Evolutionary conservation across 2,329 filamentous ascomycete species (phyloP).

Genomic region (Aspergillus sp.): DNA sequence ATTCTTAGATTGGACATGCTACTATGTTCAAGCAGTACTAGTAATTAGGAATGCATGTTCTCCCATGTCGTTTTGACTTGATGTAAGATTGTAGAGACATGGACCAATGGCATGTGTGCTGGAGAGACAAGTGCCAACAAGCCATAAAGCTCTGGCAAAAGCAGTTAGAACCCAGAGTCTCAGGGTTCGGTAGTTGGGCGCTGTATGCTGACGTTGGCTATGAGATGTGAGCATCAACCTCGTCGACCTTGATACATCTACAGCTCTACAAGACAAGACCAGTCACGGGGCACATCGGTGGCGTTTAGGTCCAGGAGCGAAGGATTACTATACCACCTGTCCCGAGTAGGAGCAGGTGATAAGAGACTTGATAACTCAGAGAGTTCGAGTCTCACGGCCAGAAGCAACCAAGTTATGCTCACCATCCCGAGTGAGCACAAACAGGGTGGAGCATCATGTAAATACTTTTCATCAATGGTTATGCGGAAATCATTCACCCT

Average conservation of each 20-base stretch:
- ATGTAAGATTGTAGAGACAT: no score
- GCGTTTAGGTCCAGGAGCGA: background rate
- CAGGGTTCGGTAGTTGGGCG: no score
- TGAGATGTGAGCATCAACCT: no score
- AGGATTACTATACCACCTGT: background rate
- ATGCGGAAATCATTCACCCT: conserved; percentile 60
- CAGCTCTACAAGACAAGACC: background rate
- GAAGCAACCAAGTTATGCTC: conserved; percentile 9
- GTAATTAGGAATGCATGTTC: no score
- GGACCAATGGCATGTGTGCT: no score
- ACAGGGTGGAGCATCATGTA: conserved; percentile 25
- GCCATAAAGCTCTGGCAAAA: no score
- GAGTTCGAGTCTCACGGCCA: conserved; percentile 15
- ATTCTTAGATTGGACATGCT: background rate
- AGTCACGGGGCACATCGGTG: background rate
- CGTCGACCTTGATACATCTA: background rate
- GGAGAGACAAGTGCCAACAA: no score
- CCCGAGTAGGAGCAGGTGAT: background rate
- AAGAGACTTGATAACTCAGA: conserved; percentile 3
- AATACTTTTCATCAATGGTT: conserved; percentile 58
- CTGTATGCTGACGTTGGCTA: no score
- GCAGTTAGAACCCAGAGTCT: no score
- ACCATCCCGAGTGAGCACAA: conserved; percentile 9
- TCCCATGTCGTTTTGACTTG: no score
- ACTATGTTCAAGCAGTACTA: no score